Conservation (phyloP, 2,329 filamentous ascomycete genomes). For the Hymenoscyphus occultus region DNA sequence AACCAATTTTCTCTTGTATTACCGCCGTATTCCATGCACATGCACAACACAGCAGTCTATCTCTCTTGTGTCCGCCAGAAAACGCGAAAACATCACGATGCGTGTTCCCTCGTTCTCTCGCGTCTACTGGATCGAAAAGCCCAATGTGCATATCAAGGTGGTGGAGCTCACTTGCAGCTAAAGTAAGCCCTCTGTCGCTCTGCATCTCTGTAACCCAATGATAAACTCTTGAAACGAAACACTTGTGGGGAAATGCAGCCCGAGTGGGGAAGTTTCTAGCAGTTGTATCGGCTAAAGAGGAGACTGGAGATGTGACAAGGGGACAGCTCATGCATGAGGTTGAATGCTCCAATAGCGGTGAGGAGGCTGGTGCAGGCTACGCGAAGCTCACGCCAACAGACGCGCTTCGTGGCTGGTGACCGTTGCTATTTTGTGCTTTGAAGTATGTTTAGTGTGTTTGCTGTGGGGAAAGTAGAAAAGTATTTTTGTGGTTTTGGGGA, state of each 20-base stretch:
- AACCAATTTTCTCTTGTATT: neutral
- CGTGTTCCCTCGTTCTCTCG: constrained; percentile 21
- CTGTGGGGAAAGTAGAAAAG: neutral
- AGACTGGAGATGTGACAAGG: neutral
- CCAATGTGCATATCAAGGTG: constrained; percentile 4
- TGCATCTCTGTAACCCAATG: constrained; percentile 3
- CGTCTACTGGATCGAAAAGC: constrained; percentile 27
- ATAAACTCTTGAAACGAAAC: constrained; percentile 10
- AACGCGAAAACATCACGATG: constrained; percentile 33
- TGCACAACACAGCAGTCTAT: constrained; percentile 7
- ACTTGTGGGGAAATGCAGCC: constrained; percentile 6
- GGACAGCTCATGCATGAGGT: constrained; percentile 10
- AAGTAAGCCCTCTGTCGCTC: neutral
- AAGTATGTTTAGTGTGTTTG: neutral
- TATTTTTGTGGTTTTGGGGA: neutral
- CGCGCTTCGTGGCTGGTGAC: constrained; percentile 15
- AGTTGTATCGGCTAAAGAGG: neutral
- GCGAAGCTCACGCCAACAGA: constrained; percentile 24
- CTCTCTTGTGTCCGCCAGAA: constrained; percentile 7
- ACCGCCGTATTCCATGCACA: constrained; percentile 9
- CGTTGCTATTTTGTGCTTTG: neutral
- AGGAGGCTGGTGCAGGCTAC: constrained; percentile 6
- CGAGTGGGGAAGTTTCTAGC: neutral
- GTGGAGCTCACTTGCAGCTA: constrained; percentile 13
- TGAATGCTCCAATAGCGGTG: constrained; percentile 1